Base-by-base conservation (phyloP, 768 basidiomycete genomes). In the Hericium coralloides region DNA sequence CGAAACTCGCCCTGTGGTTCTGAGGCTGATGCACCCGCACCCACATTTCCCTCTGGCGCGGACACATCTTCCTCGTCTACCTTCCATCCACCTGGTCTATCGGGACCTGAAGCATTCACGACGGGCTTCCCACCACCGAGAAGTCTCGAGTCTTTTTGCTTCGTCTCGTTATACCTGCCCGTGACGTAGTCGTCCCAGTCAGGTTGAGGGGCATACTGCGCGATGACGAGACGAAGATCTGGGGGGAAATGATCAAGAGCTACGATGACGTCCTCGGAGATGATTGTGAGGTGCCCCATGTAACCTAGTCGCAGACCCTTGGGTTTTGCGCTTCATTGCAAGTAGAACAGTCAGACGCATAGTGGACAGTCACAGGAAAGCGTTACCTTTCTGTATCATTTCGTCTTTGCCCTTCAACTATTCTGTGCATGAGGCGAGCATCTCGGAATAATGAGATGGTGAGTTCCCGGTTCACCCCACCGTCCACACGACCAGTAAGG, bases 251-350 rank as follows among this genome's bases (percentile, higher is more conserved):
- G 85, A 20, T 92, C 86, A 58, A 98, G 79, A 9, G 95, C 89
- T 56, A 84, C 83, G 67, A 97, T 86, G 18, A 97, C 85, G 65
- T 98, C 95, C 70, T 98, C 97, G 0, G 94, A 87, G 63, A 99
- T 92, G 62, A 98, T 83, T 12, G 89, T 90, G 15, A 98, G 79
- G 69, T 99, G 95, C 0, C 95, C 95, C 95, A 98, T 98, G 72
- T 92, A 95, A 2, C 94, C 95, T 45, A 95, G 70, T 26, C 95
- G 83, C 38, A 88, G 79, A 20, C 87, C 83, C 64, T 89, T 87
- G 9, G 85, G 83, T 68, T 86, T 85, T 45, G 80, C 68, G 61
- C 87, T 89, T 64, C 20, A 58, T 53, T 38, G 14, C 54, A 22
- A 25, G 37, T 52, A 37, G 45, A 57, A 57, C 25, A 23, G 26